phyloP scores from a whole-genome alignment of 306 rosid species.

The Cicer judaicum region DNA sequence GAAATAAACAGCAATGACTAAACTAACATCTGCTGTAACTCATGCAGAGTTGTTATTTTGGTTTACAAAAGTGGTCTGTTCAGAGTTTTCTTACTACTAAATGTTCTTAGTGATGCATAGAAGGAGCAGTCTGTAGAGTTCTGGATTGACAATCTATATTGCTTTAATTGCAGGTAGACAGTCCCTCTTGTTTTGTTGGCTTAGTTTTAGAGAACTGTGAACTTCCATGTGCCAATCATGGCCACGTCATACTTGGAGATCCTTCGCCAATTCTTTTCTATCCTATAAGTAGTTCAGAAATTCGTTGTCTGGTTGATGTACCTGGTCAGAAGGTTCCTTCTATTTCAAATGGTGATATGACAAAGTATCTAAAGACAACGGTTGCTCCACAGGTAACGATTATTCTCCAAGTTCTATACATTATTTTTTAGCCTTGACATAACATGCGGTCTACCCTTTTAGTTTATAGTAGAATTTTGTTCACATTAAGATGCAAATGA shows the following conservation, averaged over 20 bases:
- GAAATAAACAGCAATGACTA: neutral
- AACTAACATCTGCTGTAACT: neutral
- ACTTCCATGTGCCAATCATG: constrained; percentile 93
- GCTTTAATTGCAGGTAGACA: constrained; percentile 73
- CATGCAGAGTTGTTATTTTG: neutral
- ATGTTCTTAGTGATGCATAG: neutral
- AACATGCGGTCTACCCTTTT: constrained; percentile 9
- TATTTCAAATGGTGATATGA: constrained; percentile 94
- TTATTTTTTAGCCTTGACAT: neutral
- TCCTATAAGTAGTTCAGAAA: constrained; percentile 87
- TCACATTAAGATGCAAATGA: constrained; percentile 33
- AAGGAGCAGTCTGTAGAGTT: constrained; percentile 17
- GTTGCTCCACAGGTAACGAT: constrained; percentile 90
- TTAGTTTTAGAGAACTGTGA: constrained; percentile 81
- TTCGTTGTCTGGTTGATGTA: constrained; percentile 96
- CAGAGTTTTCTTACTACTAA: constrained; percentile 5
- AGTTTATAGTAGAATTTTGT: constrained; percentile 14
- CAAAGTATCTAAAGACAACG: constrained; percentile 72
- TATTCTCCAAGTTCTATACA: constrained; percentile 9
- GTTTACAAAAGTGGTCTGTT: neutral
- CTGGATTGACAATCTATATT: constrained; percentile 29
- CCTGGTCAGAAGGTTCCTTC: constrained; percentile 99
- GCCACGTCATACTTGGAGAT: constrained; percentile 91
- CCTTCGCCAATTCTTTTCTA: constrained; percentile 96
- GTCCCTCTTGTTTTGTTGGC: constrained; percentile 95